A percentile compares a stretch with the other conserved stretches of the same genome.
These are phyloP conservation scores for Datisca glomerata DNA, from an alignment of 306 rosid genomes.

Conservation along the genomic window DNA sequence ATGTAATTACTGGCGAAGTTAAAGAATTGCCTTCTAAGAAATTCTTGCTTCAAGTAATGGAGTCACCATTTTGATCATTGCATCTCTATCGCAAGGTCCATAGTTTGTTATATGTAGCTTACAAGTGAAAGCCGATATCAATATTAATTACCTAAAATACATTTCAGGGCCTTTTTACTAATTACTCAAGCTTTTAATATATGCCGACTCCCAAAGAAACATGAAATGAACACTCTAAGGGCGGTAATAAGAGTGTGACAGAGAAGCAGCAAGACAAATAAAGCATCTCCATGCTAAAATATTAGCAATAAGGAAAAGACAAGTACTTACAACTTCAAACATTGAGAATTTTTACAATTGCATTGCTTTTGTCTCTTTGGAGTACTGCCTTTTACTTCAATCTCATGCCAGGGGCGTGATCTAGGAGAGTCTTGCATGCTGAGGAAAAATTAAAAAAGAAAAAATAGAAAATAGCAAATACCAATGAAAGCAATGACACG, in stretches of 20 bases:
- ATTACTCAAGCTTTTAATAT: not conserved
- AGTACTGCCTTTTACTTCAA: slow-evolving; percentile 67
- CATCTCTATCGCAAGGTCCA: too few relatives aligned
- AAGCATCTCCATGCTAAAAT: not conserved
- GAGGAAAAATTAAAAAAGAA: slow-evolving; percentile 17
- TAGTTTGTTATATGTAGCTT: too few relatives aligned
- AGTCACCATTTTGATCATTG: too few relatives aligned
- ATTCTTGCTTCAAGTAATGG: too few relatives aligned
- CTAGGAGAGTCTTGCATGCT: slow-evolving; percentile 94
- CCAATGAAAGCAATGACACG: too few relatives aligned
- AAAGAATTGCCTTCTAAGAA: too few relatives aligned
- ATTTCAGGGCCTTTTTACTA: not conserved
- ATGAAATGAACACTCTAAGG: too few relatives aligned
- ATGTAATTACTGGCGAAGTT: too few relatives aligned
- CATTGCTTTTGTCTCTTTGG: slow-evolving; percentile 98
- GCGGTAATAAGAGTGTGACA: not conserved
- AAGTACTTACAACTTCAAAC: slow-evolving; percentile 84
- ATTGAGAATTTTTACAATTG: slow-evolving; percentile 89
- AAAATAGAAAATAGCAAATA: too few relatives aligned
- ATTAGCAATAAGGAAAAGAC: slow-evolving; percentile 5
- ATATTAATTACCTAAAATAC: not conserved
- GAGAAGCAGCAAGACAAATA: not conserved
- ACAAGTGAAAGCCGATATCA: too few relatives aligned
- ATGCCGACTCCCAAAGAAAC: too few relatives aligned
- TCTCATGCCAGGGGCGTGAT: slow-evolving; percentile 58